Conservation (phyloP, 306 rosid genomes). For the Rosa persica region DNA sequence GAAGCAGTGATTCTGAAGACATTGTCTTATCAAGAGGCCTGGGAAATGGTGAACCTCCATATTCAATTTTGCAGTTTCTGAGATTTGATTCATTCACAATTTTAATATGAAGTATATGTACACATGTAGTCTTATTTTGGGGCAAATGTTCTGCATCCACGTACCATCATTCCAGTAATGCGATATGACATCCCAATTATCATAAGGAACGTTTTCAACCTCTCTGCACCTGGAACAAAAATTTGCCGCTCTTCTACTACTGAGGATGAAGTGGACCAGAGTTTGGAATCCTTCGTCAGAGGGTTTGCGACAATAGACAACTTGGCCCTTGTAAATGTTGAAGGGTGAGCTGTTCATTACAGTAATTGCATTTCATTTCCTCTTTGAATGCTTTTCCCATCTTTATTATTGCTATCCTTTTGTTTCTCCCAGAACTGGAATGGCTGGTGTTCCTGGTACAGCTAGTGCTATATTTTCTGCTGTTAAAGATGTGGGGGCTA, state of each 20-base stretch:
- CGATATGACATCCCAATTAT: slow-evolving; percentile 78
- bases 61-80: slow-evolving; percentile 16
- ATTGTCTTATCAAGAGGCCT: slow-evolving; percentile 95
- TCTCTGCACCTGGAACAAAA: slow-evolving; percentile 86
- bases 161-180: slow-evolving; percentile 97
- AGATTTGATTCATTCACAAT: slow-evolving; percentile 19
- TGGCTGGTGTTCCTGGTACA: slow-evolving; percentile 99
- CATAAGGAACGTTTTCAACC: slow-evolving; percentile 91
- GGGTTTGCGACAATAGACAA: slow-evolving; percentile 99
- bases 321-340: slow-evolving; percentile 92
- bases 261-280: slow-evolving; percentile 47
- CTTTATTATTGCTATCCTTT: slow-evolving; percentile 11
- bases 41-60: slow-evolving; percentile 88
- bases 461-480: slow-evolving; percentile 83
- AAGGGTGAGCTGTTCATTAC: slow-evolving; percentile 71
- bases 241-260: slow-evolving; percentile 60
- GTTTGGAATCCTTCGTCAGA: slow-evolving; percentile 68
- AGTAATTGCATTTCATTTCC: slow-evolving; percentile 18
- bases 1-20: slow-evolving; percentile 93
- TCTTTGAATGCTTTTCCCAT: slow-evolving; percentile 9
- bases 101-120: slow-evolving; percentile 30
- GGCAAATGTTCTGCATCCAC: slow-evolving; percentile 98
- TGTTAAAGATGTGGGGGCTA: slow-evolving; percentile 98
- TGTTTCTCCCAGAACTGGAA: slow-evolving; percentile 73
- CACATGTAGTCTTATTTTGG: slow-evolving; percentile 93